Conservation (phyloP, 345 rosid species). For the Camelina neglecta region DNA sequence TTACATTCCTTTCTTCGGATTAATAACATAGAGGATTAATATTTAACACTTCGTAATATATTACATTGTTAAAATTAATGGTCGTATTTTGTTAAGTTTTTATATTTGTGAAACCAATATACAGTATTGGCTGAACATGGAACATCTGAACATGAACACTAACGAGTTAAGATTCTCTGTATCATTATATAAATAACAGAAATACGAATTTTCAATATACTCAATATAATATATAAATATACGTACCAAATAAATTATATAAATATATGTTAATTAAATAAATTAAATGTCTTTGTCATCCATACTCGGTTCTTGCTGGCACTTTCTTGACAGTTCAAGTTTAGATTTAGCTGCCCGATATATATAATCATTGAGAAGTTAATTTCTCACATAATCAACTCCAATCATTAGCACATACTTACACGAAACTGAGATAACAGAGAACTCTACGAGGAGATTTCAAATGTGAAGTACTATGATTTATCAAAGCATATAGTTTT, state of each 20-base stretch:
- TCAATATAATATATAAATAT: background rate
- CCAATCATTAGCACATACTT: background rate
- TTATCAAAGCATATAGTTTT: no score
- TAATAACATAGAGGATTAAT: no score
- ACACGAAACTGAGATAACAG: background rate
- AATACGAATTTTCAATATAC: background rate
- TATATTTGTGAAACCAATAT: background rate
- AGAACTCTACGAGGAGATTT: background rate
- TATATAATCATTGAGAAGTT: conserved; percentile 6
- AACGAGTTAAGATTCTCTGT: background rate
- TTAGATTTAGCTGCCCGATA: conserved; percentile 20
- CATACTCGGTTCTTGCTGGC: conserved; percentile 16
- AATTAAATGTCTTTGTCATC: conserved; percentile 14
- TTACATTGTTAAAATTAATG: no score
- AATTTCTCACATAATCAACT: background rate
- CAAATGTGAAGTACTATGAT: background rate
- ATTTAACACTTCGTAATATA: no score
- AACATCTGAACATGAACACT: background rate
- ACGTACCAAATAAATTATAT: background rate
- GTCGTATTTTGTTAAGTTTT: no score
- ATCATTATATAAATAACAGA: background rate
- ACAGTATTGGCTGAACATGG: background rate
- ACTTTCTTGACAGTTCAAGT: conserved; percentile 35
- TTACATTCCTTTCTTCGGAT: no score
- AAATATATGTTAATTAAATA: background rate